Base-by-base conservation (phyloP, 2,329 filamentous ascomycete species). In the Scolecobasidium constrictum region DNA sequence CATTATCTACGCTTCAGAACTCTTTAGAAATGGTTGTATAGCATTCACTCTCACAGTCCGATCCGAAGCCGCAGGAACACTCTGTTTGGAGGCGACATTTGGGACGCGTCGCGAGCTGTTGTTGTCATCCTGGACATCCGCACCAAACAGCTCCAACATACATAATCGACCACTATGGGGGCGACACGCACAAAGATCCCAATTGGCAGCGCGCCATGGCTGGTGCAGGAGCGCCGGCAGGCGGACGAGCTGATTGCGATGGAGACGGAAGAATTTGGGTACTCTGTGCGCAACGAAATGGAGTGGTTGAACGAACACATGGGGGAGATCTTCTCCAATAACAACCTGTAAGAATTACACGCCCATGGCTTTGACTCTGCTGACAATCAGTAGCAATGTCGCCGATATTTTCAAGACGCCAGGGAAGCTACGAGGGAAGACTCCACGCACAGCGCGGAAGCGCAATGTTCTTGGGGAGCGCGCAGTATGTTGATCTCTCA, bases 271-370 rank as follows among this genome's bases (percentile, higher is more conserved):
- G 93, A 98, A 65, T 93, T 96, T 57, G 78, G 84, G 35, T 96
- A 85, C 65, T 86, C 87, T 21, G 88, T 86, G 48, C 78, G 85
- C 46, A 94, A 96, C 64, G 92, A 98, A 61, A 69, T 96, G 56
- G 88, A 96, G 59, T 98, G 92, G 92, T 71, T 98, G 53, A 96
- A 98, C 57, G 92, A 96, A 66, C 92, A 98, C 62, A 95, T 98
- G 90, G 78, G 78, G 39, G 86, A 94, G 49, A 86, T 98, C 56
- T 94, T 96, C 60, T 82, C 80, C 54, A 79, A 82, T 53, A 83
- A 87, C 56, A 78, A 88, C 64, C 77, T 87, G 92, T 95, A 76
- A 56, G 83, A n/a, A n/a, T n/a, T n/a, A n/a, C n/a, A n/a, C n/a
- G n/a, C n/a, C n/a, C n/a, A n/a, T n/a, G n/a, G n/a, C n/a, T n/a